Conservation (phyloP, 306 rosid species). For the Carpinus fangiana region DNA sequence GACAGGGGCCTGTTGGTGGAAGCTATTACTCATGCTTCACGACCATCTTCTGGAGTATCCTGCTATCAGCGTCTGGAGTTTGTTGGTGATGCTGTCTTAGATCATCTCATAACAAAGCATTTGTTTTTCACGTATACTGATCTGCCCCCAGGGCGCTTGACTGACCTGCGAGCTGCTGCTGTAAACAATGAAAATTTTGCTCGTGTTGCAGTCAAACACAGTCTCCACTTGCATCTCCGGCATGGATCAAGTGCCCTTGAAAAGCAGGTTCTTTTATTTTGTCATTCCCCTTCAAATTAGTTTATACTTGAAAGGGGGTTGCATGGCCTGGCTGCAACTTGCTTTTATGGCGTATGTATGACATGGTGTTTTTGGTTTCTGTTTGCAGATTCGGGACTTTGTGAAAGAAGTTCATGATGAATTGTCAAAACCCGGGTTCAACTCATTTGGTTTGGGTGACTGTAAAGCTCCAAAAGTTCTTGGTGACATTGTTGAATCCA, state of each 20-base stretch:
- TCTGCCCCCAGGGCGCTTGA: slow-evolving; percentile 95
- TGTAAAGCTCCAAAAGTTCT: slow-evolving; percentile 99
- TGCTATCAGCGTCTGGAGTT: slow-evolving; percentile 98
- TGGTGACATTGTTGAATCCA: slow-evolving; percentile 97
- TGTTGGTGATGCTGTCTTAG: slow-evolving; percentile 97
- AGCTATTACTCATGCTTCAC: slow-evolving; percentile 96
- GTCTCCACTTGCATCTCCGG: slow-evolving; percentile 85
- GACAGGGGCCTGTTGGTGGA: slow-evolving; percentile 85
- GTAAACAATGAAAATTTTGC: slow-evolving; percentile 99
- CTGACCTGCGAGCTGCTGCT: slow-evolving; percentile 99
- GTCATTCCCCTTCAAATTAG: not conserved
- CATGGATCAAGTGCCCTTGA: slow-evolving; percentile 97
- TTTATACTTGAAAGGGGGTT: slow-evolving; percentile 9
- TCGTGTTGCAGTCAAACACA: slow-evolving; percentile 90
- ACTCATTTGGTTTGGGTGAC: slow-evolving; percentile 97
- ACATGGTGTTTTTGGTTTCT: slow-evolving; percentile 26
- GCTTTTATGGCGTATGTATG: slow-evolving; percentile 12
- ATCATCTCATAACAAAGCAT: slow-evolving; percentile 93
- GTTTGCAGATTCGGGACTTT: slow-evolving; percentile 82
- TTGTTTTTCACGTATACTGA: slow-evolving; percentile 90
- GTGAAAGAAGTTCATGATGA: slow-evolving; percentile 92
- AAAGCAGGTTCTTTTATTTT: slow-evolving; percentile 62
- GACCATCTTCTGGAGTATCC: slow-evolving; percentile 95
- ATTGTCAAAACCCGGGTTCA: slow-evolving; percentile 80
- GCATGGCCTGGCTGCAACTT: not conserved